phyloP scores from a whole-genome alignment of 805 yeast species.

The Metschnikowia lochheadii region DNA sequence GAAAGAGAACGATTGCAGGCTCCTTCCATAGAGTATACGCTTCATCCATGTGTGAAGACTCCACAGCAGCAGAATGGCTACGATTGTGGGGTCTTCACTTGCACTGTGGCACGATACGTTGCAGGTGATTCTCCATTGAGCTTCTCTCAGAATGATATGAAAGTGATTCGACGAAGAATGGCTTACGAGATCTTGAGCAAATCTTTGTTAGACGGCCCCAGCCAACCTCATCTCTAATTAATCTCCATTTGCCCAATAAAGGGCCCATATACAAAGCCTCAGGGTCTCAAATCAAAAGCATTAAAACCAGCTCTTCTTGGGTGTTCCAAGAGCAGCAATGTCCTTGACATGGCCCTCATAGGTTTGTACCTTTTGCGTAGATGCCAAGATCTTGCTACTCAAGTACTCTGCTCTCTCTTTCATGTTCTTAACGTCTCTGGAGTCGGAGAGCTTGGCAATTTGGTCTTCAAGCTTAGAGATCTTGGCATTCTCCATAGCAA shows the following conservation, averaged over 20 bases:
- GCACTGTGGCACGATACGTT: constrained; percentile 67
- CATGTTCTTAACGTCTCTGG: constrained; percentile 51
- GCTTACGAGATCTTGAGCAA: constrained; percentile 51
- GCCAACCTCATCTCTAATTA: constrained; percentile 11
- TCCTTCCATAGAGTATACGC: constrained; percentile 20
- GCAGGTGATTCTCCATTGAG: constrained; percentile 46
- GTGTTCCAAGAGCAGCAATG: constrained; percentile 11
- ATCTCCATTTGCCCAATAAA: neutral
- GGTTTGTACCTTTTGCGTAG: constrained; percentile 43
- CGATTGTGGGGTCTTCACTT: constrained; percentile 94
- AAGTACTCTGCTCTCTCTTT: constrained; percentile 62
- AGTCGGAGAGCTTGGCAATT: constrained; percentile 50
- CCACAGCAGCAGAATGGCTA: constrained; percentile 89
- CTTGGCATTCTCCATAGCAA: constrained; percentile 56
- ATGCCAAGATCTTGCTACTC: constrained; percentile 58
- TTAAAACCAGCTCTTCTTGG: constrained; percentile 12
- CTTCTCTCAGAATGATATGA: constrained; percentile 70
- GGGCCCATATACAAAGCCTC: constrained; percentile 2
- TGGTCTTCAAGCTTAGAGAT: constrained; percentile 70
- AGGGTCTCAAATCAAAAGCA: too few relatives aligned
- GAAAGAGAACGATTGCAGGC: constrained; percentile 54
- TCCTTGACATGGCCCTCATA: constrained; percentile 29
- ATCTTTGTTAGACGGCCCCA: constrained; percentile 21
- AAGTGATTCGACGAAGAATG: constrained; percentile 60
- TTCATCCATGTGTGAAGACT: constrained; percentile 32